Base-by-base conservation (phyloP, 257 asterid genomes). In the Thymus mandschuricus region DNA sequence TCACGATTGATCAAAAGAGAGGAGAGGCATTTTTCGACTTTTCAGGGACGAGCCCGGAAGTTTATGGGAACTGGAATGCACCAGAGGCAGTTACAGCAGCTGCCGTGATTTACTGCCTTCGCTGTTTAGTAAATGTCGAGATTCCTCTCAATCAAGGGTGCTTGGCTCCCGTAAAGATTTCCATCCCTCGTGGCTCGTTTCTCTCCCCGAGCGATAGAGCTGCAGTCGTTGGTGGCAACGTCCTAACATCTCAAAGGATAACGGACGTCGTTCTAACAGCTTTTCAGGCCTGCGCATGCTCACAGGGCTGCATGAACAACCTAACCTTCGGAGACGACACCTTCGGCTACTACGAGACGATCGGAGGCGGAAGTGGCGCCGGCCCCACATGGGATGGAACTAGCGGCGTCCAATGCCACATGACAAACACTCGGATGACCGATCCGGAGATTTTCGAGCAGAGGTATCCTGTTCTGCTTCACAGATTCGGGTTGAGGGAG, bases 11-110 rank as follows among this genome's bases (percentile, higher is more conserved):
- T 63, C 64, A 83, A 40, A 60, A 62, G 64, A 88, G 68, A 71
- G 99, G 99, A 29, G 99, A 94, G 79, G 98, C 96, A 3, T 81
- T 78, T 74, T 94, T 94, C 27, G 98, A 94, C 82, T 91, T 91
- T 66, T 84, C 97, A 2, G 99, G 96, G 52, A 86, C 99, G 12
- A 91, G 97, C 83, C 87, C 97, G 1, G 99, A 94, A 82, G 99
- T 94, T 66, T 89, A 88, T 7, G 99, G 99, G 21, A 94, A 94
- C 71, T 94, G 99, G 99, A 94, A 94, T 62, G 92, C 99, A n/a
- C 99, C 99, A 2, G 98, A 86, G 78, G 98, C 99, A 3, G 98
- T 94, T 38, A 91, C 98, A 5, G 87, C 97, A 46, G 99, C 99
- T 10, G 99, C 99, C 1, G 96, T 94, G 3, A 94, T 94, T 57